Evolutionary conservation across 2,329 filamentous ascomycete genomes (phyloP).

Genomic region (Fusarium sarcochroum): DNA sequence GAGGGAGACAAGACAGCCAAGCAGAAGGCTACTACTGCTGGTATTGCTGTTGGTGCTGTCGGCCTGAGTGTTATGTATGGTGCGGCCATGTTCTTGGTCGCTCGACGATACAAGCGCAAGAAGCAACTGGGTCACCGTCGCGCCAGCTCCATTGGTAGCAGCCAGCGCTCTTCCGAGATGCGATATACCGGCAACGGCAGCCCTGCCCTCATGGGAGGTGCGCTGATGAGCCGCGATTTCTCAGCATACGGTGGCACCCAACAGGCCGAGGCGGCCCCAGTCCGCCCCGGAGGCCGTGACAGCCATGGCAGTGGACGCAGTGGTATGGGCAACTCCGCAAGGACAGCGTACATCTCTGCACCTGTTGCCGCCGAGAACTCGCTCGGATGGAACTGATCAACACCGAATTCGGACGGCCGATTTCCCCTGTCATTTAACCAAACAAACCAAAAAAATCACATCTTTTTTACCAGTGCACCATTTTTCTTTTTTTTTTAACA

Average conservation of each 20-base stretch:
- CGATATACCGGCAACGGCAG: slow-evolving; percentile 64
- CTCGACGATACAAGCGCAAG: slow-evolving; percentile 90
- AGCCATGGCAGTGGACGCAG: slow-evolving; percentile 77
- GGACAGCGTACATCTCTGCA: slow-evolving; percentile 81
- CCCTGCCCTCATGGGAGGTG: slow-evolving; percentile 79
- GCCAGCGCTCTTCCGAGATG: slow-evolving; percentile 65
- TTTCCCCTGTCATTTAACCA: slow-evolving; percentile 29
- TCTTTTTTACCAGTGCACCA: slow-evolving; percentile 41
- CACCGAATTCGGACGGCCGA: slow-evolving; percentile 24
- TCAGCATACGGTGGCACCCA: slow-evolving; percentile 65
- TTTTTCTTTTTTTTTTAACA: slow-evolving; percentile 49
- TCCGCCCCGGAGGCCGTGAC: slow-evolving; percentile 60
- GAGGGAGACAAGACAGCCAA: slow-evolving; percentile 69
- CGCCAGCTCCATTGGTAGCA: slow-evolving; percentile 77
- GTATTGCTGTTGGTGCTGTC: slow-evolving; percentile 82
- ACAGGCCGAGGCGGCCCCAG: slow-evolving; percentile 43
- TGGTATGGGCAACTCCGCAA: slow-evolving; percentile 66
- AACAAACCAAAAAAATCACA: slow-evolving; percentile 35
- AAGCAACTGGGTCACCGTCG: slow-evolving; percentile 82
- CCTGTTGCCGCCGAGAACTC: slow-evolving; percentile 96
- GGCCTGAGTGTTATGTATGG: slow-evolving; percentile 88
- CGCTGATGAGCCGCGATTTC: slow-evolving; percentile 70
- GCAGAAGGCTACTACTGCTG: slow-evolving; percentile 73
- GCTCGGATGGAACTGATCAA: slow-evolving; percentile 87
- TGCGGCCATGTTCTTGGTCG: slow-evolving; percentile 93